Evolutionary conservation across 129 eudicot genomes (phyloP).

Genomic region (Mikania micrantha): DNA sequence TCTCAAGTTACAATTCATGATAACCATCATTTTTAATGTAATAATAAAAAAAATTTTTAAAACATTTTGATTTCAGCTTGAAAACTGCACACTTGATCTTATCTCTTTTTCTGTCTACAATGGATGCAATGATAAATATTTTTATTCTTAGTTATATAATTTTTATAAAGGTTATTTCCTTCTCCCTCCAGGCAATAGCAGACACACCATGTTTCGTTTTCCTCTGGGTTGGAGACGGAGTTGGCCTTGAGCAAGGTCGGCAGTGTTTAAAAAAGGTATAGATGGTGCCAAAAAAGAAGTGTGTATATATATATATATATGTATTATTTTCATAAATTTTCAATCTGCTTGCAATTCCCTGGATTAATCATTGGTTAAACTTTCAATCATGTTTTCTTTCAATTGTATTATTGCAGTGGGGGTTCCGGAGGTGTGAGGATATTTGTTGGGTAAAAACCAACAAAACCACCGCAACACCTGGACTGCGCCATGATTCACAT

Average conservation of each 20-base stretch:
- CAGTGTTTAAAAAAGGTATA: conserved; percentile 92
- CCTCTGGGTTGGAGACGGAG: conserved; percentile 99
- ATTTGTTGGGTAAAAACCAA: conserved; percentile 99
- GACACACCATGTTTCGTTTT: conserved; percentile 96
- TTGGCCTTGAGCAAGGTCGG: conserved; percentile 98
- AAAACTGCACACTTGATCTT: neutral
- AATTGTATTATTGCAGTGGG: conserved; percentile 66
- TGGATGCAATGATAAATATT: neutral
- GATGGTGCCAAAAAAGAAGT: neutral
- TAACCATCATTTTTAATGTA: neutral
- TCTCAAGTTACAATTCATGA: neutral
- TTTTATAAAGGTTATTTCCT: neutral
- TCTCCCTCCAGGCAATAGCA: conserved; percentile 72
- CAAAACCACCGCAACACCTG: conserved; percentile 88
- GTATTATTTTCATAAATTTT: neutral
- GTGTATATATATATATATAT: too few species aligned
- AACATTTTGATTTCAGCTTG: neutral
- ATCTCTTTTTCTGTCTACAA: neutral
- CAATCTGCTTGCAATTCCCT: neutral
- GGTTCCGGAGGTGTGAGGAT: conserved; percentile 98
- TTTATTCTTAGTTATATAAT: neutral
- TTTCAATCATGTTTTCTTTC: neutral
- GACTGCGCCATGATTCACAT: conserved; percentile 95
- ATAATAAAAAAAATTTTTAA: neutral
- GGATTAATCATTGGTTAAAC: neutral